phyloP scores from a whole-genome alignment of 164 flowering plant genomes.

The Euptelea pleiosperma region DNA sequence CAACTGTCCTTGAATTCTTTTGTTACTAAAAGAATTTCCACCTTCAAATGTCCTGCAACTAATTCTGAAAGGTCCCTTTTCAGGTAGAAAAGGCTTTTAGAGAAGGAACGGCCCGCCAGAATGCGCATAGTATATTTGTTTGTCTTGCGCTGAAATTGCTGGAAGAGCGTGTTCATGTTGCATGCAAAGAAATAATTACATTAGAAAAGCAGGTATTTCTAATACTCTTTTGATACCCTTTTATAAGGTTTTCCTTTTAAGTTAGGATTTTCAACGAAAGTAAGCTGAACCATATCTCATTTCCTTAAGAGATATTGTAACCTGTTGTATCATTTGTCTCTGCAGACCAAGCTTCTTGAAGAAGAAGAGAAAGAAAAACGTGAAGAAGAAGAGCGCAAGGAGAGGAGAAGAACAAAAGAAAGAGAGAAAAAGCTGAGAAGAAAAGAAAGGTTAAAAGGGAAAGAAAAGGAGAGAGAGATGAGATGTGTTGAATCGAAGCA shows the following conservation, averaged over 20 bases:
- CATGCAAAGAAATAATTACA: constrained; percentile 95
- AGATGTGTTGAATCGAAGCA: constrained; percentile 29
- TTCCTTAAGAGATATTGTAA: constrained; percentile 8
- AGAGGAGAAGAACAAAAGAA: constrained; percentile 80
- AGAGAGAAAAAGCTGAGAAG: constrained; percentile 90
- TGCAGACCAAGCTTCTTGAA: constrained; percentile 91
- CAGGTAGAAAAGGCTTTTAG: constrained; percentile 98
- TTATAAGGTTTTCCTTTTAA: neutral
- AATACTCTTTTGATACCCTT: constrained; percentile 7
- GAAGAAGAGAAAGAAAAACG: constrained; percentile 98
- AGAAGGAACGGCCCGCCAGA: constrained; percentile 97
- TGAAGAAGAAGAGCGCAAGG: constrained; percentile 92
- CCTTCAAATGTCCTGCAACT: neutral
- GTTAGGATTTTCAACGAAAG: neutral
- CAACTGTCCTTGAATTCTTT: too few species aligned
- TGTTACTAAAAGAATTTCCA: too few species aligned
- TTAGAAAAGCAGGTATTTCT: constrained; percentile 82
- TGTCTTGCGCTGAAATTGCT: constrained; percentile 82
- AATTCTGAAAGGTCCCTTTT: constrained; percentile 2
- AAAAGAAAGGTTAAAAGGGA: constrained; percentile 83
- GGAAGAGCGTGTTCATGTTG: constrained; percentile 95
- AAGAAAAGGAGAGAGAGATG: constrained; percentile 57
- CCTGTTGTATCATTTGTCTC: constrained; percentile 14
- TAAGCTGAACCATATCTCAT: neutral
- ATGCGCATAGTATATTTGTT: constrained; percentile 96